phyloP scores from a whole-genome alignment of 176 grass and related monocot genomes.

The Musa acuminata region DNA sequence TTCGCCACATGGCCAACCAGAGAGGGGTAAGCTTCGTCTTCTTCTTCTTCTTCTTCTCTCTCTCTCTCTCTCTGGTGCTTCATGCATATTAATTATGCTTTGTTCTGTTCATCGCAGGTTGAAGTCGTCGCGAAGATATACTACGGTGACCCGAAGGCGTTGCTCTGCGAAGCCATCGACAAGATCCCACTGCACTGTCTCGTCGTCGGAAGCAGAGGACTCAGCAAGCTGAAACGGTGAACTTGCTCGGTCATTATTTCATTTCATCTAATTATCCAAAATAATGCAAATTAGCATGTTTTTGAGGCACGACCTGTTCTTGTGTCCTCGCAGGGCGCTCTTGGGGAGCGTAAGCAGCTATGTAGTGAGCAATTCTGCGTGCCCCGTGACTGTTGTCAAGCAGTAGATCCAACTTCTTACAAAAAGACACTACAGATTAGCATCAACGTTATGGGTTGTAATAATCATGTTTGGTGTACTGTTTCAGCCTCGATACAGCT shows the following conservation, averaged over 20 bases:
- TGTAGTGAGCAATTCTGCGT: constrained; percentile 34
- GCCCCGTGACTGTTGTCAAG: constrained; percentile 73
- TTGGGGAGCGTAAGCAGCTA: constrained; percentile 69
- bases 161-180: constrained; percentile 40
- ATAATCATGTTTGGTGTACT: no score
- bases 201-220: constrained; percentile 50
- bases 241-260: neutral
- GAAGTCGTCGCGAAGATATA: constrained; percentile 56
- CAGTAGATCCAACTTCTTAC: neutral
- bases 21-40: constrained; percentile 17
- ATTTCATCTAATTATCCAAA: neutral
- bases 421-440: no score
- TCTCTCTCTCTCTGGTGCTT: neutral
- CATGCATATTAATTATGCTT: neutral
- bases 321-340: constrained; percentile 40
- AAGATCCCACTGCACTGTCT: constrained; percentile 45
- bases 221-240: constrained; percentile 64
- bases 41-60: no score
- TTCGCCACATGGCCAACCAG: constrained; percentile 37
- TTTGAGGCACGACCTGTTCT: neutral
- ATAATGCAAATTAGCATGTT: neutral
- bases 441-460: no score
- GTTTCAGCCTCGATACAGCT: no score
- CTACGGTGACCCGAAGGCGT: constrained; percentile 50
- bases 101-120: constrained; percentile 19